Conservation (phyloP, 1,284 basidiomycete genomes). For the Wallemia ichthyophaga region DNA sequence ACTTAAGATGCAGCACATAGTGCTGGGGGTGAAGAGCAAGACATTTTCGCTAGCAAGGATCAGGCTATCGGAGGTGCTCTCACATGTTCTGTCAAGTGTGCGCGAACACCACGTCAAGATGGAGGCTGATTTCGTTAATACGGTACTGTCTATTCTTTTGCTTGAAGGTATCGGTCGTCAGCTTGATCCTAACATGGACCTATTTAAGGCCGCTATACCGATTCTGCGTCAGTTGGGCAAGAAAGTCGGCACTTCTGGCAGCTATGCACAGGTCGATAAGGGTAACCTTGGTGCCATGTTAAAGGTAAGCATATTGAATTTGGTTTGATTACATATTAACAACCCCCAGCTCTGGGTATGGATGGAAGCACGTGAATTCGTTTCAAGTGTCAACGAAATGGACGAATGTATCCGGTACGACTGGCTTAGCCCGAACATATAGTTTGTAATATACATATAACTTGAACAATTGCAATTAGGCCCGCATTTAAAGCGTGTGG, state of each 20-base stretch:
- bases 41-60: slow-evolving; percentile 88
- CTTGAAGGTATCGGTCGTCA: slow-evolving; percentile 88
- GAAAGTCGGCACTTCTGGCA: slow-evolving; percentile 53
- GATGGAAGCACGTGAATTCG: slow-evolving; percentile 60
- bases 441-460: background rate
- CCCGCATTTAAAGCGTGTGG: too few species aligned
- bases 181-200: slow-evolving; percentile 66
- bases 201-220: slow-evolving; percentile 73
- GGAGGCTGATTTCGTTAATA: slow-evolving; percentile 96
- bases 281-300: slow-evolving; percentile 49
- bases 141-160: slow-evolving; percentile 72
- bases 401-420: slow-evolving; percentile 50
- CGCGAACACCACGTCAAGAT: slow-evolving; percentile 87
- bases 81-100: slow-evolving; percentile 62
- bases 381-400: slow-evolving; percentile 39
- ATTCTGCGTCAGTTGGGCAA: slow-evolving; percentile 63
- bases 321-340: background rate
- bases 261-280: slow-evolving; percentile 29
- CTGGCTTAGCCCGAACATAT: slow-evolving; percentile 16
- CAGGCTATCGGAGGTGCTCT: slow-evolving; percentile 76
- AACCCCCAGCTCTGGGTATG: slow-evolving; percentile 46
- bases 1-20: slow-evolving; percentile 83
- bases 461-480: too few species aligned
- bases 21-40: slow-evolving; percentile 73
- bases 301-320: slow-evolving; percentile 26